Conservation (phyloP, 179 eudicot genomes). For the Gypsophila paniculata region DNA sequence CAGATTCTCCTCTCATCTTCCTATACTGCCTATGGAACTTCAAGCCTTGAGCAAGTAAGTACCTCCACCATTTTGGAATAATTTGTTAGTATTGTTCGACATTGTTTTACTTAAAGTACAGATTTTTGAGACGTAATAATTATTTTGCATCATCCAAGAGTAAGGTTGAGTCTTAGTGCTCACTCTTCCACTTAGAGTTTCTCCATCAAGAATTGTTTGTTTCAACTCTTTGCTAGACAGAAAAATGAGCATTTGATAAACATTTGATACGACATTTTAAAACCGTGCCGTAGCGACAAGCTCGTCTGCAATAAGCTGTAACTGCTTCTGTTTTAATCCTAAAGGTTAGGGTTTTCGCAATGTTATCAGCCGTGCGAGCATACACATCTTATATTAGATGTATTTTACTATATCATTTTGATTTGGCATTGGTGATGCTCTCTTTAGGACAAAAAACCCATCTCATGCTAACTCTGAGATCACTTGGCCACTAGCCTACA, state of each 20-base stretch:
- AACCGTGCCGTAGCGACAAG: no score
- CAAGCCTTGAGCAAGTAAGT: conserved; percentile 80
- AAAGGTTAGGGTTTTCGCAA: no score
- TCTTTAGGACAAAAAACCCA: neutral
- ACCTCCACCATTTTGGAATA: neutral
- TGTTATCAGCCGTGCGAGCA: no score
- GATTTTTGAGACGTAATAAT: neutral
- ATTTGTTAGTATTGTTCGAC: neutral
- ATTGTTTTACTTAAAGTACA: neutral
- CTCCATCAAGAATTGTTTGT: neutral
- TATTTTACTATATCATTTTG: neutral
- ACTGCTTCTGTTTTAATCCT: no score
- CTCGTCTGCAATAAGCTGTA: no score
- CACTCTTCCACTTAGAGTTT: neutral
- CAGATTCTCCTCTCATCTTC: conserved; percentile 89
- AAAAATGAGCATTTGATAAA: no score
- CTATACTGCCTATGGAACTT: conserved; percentile 81
- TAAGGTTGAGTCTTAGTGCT: neutral
- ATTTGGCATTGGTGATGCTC: neutral
- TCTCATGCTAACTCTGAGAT: neutral
- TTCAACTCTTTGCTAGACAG: neutral
- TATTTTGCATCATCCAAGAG: neutral
- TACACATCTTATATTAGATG: no score
- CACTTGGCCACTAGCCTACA: no score
- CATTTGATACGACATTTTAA: no score